phyloP scores from a whole-genome alignment of 768 basidiomycete genomes.

The Phaeotremella fagi region DNA sequence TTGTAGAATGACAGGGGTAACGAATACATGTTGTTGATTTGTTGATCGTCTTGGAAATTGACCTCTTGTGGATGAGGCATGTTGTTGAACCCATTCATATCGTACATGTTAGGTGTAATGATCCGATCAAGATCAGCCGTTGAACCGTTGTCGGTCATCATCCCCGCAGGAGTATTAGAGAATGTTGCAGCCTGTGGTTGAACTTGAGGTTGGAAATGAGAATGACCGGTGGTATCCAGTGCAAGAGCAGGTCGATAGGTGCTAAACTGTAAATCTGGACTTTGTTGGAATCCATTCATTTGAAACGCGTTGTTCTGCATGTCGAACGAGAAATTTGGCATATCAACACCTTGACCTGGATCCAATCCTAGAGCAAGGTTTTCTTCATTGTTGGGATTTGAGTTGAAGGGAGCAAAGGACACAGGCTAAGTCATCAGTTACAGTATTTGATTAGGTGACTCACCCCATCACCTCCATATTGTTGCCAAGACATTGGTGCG shows the following conservation, averaged over 20 bases:
- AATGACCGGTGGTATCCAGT: slow-evolving; percentile 10
- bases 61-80: too few relatives aligned
- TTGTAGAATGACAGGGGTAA: slow-evolving; percentile 6
- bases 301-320: background rate
- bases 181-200: slow-evolving; percentile 9
- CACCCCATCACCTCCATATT: slow-evolving; percentile 8
- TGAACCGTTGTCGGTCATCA: slow-evolving; percentile 1
- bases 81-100: slow-evolving; percentile 4
- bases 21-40: slow-evolving; percentile 1
- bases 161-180: slow-evolving; percentile 7
- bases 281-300: background rate
- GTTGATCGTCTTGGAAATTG: background rate
- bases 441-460: background rate
- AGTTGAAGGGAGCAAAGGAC: background rate
- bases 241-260: slow-evolving; percentile 14
- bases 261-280: background rate
- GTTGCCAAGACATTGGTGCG: slow-evolving; percentile 13
- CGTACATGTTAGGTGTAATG: slow-evolving; percentile 11
- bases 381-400: slow-evolving; percentile 7
- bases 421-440: background rate
- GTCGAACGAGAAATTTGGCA: slow-evolving; percentile 6
- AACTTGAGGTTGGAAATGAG: slow-evolving; percentile 5
- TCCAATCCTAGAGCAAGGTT: slow-evolving; percentile 5
- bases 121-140: slow-evolving; percentile 7
- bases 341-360: slow-evolving; percentile 10